These are phyloP conservation scores for Pigoraptor vietnamica DNA, from an alignment of 78 protist genomes.

Conservation along the genomic window DNA sequence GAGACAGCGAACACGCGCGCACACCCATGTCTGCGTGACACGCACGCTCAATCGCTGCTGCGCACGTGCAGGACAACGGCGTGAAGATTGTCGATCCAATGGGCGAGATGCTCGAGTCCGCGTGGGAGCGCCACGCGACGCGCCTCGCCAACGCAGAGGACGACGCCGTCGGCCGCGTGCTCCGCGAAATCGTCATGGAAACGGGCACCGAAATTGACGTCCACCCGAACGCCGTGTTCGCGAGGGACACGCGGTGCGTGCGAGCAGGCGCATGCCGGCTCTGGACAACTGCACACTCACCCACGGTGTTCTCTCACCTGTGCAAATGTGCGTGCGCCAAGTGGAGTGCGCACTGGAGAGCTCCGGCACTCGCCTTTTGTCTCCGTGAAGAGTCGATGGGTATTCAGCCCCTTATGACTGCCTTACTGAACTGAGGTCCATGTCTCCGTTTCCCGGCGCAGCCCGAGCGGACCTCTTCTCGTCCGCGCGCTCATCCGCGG, in stretches of 20 bases:
- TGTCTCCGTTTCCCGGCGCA: not conserved
- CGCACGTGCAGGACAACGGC: conserved; percentile 41
- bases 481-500: conserved; percentile 18
- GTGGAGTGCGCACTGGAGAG: too few relatives aligned
- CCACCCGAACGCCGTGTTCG: not conserved
- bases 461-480: conserved; percentile 6
- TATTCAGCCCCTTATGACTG: too few relatives aligned
- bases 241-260: conserved; percentile 7
- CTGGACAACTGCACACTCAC: too few relatives aligned
- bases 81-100: conserved; percentile 38
- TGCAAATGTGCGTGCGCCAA: too few relatives aligned
- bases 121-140: conserved; percentile 39
- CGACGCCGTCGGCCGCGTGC: conserved; percentile 10
- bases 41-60: not conserved
- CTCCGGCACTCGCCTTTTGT: too few relatives aligned
- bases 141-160: conserved; percentile 30
- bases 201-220: not conserved
- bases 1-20: too few relatives aligned
- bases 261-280: not conserved
- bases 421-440: too few relatives aligned
- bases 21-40: not conserved
- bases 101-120: conserved; percentile 47
- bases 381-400: too few relatives aligned
- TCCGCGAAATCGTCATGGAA: not conserved
- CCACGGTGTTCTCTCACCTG: too few relatives aligned